Evolutionary conservation across 345 rosid species (phyloP).

Genomic region (Gossypium longicalyx): DNA sequence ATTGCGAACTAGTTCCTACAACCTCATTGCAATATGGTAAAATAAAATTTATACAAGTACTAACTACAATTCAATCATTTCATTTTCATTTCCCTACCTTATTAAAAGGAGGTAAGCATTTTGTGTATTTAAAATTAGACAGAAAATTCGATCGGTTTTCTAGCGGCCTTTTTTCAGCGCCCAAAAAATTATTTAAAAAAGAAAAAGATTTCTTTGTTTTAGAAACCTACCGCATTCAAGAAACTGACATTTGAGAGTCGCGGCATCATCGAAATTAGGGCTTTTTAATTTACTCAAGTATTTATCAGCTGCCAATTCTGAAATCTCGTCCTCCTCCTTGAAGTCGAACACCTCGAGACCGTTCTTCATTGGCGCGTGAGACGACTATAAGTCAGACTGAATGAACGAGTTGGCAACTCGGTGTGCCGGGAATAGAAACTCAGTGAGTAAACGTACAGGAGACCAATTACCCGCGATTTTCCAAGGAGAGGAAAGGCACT

Average conservation of each 20-base stretch:
- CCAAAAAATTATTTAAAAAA: background rate
- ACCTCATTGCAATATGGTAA: background rate
- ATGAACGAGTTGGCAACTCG: conserved; percentile 12
- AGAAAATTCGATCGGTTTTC: conserved; percentile 1
- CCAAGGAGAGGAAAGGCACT: background rate
- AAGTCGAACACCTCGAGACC: conserved; percentile 54
- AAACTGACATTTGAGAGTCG: conserved; percentile 38
- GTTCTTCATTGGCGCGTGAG: conserved; percentile 42
- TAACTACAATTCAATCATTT: background rate
- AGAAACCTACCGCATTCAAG: conserved; percentile 43
- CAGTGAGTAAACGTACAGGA: background rate
- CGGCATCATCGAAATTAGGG: conserved; percentile 50
- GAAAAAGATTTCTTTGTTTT: background rate
- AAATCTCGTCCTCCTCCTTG: conserved; percentile 65
- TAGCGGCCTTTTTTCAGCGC: background rate
- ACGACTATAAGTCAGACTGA: background rate
- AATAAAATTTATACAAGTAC: background rate
- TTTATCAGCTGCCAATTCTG: conserved; percentile 45
- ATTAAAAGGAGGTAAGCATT: background rate
- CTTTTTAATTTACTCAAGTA: conserved; percentile 41
- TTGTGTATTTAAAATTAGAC: background rate
- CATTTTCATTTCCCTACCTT: background rate
- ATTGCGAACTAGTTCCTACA: background rate
- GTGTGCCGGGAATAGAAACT: conserved; percentile 13
- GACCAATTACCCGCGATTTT: background rate